Conservation (phyloP, 805 yeast species). For the Spathaspora sp. region DNA sequence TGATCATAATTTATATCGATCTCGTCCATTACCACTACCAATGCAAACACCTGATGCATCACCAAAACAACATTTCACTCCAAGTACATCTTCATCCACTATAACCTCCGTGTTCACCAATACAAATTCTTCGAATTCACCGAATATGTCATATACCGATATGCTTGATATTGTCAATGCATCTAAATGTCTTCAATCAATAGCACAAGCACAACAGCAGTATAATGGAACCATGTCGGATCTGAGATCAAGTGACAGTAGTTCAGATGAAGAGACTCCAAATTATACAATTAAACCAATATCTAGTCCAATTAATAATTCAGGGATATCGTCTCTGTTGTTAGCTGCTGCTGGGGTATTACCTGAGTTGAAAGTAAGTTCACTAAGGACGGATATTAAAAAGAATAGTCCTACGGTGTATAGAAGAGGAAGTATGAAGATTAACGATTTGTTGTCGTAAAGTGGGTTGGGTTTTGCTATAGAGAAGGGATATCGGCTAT, state of each 20-base stretch:
- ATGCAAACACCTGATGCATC: background rate
- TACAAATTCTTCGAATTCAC: background rate
- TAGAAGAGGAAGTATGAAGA: conserved; percentile 20
- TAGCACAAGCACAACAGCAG: conserved; percentile 6
- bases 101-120: background rate
- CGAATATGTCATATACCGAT: conserved; percentile 12
- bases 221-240: background rate
- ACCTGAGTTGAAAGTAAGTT: background rate
- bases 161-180: conserved; percentile 33
- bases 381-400: background rate
- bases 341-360: conserved; percentile 14
- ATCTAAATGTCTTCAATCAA: conserved; percentile 31
- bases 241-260: background rate
- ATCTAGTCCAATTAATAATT: background rate
- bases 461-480: background rate
- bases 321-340: conserved; percentile 25
- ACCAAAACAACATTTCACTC: background rate
- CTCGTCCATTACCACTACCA: background rate
- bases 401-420: conserved; percentile 1
- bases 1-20: background rate
- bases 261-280: conserved; percentile 3
- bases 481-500: background rate
- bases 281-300: conserved; percentile 6
- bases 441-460: conserved; percentile 26
- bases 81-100: background rate